phyloP scores from a whole-genome alignment of 768 basidiomycete species.

The Macrolepiota dolichaula region DNA sequence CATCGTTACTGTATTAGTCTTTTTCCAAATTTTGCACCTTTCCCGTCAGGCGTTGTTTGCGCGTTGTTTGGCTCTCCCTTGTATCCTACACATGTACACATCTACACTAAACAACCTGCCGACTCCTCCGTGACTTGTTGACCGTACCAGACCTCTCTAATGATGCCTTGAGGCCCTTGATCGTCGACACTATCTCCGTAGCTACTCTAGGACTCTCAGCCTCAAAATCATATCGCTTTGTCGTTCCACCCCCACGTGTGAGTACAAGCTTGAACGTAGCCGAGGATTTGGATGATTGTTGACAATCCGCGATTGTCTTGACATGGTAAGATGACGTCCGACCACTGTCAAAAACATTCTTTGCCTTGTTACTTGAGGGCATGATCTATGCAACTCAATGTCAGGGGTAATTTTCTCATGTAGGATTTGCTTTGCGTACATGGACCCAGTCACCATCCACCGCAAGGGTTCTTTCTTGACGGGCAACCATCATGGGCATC shows the following conservation, averaged over 20 bases:
- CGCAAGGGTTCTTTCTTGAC: constrained; percentile 87
- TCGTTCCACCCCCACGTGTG: constrained; percentile 58
- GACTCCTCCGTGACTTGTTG: constrained; percentile 60
- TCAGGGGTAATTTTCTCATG: constrained; percentile 11
- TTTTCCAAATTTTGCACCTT: not conserved
- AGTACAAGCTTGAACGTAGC: constrained; percentile 89
- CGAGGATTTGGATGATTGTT: constrained; percentile 77
- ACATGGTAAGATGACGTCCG: constrained; percentile 94
- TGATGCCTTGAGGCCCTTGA: constrained; percentile 59
- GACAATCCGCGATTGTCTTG: constrained; percentile 79
- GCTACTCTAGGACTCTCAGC: constrained; percentile 84
- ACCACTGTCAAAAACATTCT: constrained; percentile 82
- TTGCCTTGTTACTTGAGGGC: constrained; percentile 75
- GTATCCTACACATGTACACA: too few relatives aligned
- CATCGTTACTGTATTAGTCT: constrained; percentile 21
- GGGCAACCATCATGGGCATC: constrained; percentile 88
- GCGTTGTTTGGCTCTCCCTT: not conserved
- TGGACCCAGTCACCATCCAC: constrained; percentile 95
- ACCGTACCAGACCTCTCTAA: constrained; percentile 65
- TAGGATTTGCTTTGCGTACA: constrained; percentile 35
- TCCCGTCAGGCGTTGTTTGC: not conserved
- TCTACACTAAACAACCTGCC: constrained; percentile 36
- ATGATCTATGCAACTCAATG: constrained; percentile 58
- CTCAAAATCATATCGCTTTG: constrained; percentile 95
- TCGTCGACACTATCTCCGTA: constrained; percentile 75